These are phyloP conservation scores for Beauveria brongniartii DNA, from an alignment of 2,329 filamentous ascomycete genomes.

Conservation along the genomic window DNA sequence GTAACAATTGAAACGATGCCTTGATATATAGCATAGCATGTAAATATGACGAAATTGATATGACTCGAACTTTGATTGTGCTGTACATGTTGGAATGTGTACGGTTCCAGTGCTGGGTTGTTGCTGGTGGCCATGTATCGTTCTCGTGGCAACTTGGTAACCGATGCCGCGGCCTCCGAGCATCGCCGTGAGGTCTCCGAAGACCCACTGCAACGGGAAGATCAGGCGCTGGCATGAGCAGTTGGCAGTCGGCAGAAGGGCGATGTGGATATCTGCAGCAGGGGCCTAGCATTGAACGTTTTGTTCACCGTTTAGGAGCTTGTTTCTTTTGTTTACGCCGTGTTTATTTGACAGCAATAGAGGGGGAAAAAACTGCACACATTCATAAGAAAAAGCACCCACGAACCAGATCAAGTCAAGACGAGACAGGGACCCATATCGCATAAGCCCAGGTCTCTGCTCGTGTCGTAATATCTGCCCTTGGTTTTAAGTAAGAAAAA, in stretches of 20 bases:
- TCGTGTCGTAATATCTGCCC: slow-evolving; percentile 7
- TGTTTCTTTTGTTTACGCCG: not conserved
- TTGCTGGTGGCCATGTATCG: not conserved
- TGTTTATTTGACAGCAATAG: too few species aligned
- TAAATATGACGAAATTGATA: not conserved
- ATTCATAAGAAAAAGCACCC: not conserved
- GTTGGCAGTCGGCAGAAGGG: not conserved
- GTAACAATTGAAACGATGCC: not conserved
- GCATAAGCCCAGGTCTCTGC: slow-evolving; percentile 1
- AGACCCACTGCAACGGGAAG: slow-evolving; percentile 6
- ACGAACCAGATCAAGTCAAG: not conserved
- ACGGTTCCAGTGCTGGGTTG: not conserved
- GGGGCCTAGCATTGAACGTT: not conserved
- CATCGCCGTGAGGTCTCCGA: slow-evolving; percentile 3
- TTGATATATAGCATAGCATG: not conserved
- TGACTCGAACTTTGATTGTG: not conserved
- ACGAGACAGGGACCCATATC: not conserved
- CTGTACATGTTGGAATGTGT: not conserved
- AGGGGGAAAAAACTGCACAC: not conserved
- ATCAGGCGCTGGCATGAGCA: not conserved
- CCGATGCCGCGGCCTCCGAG: slow-evolving; percentile 5
- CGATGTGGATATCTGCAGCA: not conserved
- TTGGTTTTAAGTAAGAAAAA: slow-evolving; percentile 9
- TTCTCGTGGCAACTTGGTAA: not conserved
- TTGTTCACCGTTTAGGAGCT: not conserved